Conservation (phyloP, 805 yeast genomes). For the Yarrowia sp. region DNA sequence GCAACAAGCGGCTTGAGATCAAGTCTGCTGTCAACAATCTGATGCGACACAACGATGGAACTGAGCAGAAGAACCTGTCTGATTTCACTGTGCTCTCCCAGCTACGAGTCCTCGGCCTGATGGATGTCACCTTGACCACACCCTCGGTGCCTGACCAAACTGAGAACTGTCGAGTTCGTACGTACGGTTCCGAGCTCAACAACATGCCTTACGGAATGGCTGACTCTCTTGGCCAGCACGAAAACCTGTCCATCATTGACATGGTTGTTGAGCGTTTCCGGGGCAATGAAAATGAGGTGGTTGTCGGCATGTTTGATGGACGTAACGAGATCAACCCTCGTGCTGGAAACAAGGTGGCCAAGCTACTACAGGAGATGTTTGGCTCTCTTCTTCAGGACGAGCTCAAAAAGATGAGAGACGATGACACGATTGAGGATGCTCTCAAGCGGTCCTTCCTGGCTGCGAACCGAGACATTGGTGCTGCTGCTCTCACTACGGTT, state of each 20-base stretch:
- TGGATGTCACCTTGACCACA: slow-evolving; percentile 92
- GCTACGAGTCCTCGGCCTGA: slow-evolving; percentile 72
- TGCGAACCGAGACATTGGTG: slow-evolving; percentile 78
- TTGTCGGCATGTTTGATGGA: slow-evolving; percentile 85
- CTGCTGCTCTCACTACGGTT: slow-evolving; percentile 41
- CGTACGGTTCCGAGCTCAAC: slow-evolving; percentile 77
- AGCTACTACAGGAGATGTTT: slow-evolving; percentile 67
- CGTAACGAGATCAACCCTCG: slow-evolving; percentile 43
- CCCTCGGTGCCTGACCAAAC: slow-evolving; percentile 86
- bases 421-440: slow-evolving; percentile 65
- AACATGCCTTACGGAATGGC: slow-evolving; percentile 86
- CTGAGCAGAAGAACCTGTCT: slow-evolving; percentile 40
- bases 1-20: slow-evolving; percentile 88
- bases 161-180: slow-evolving; percentile 77
- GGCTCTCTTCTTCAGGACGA: slow-evolving; percentile 67
- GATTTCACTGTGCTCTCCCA: slow-evolving; percentile 72
- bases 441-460: slow-evolving; percentile 75
- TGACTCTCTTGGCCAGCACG: slow-evolving; percentile 70
- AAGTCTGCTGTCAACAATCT: slow-evolving; percentile 56
- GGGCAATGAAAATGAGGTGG: slow-evolving; percentile 75
- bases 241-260: slow-evolving; percentile 68
- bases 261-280: slow-evolving; percentile 82
- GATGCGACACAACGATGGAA: slow-evolving; percentile 19
- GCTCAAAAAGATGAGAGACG: slow-evolving; percentile 46
- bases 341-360: slow-evolving; percentile 50